These are phyloP conservation scores for Citropsis articulata DNA, from an alignment of 345 rosid species.

Conservation along the genomic window DNA sequence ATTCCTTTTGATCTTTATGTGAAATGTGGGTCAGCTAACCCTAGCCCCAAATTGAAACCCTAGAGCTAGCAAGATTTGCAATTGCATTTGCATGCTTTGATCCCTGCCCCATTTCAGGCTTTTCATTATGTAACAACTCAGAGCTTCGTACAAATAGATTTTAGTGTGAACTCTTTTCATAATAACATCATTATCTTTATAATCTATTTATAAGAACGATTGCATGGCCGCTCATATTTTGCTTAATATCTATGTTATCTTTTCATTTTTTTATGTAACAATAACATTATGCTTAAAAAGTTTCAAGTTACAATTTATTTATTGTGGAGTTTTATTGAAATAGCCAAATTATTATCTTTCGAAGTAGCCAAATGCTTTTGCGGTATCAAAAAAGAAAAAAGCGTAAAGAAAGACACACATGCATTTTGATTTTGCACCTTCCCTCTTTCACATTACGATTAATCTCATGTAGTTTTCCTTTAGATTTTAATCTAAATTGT, in stretches of 20 bases:
- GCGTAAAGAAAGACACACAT: background rate
- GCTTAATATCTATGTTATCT: background rate
- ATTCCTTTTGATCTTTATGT: conserved; percentile 5
- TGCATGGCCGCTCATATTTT: background rate
- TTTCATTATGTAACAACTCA: conserved; percentile 9
- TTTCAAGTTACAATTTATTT: no score
- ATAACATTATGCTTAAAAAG: no score
- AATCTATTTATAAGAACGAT: no score
- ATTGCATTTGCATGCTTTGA: conserved; percentile 7
- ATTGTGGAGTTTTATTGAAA: background rate
- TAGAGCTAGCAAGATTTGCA: conserved; percentile 12
- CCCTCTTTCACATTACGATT: background rate
- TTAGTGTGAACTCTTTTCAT: background rate
- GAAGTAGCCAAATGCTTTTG: background rate
- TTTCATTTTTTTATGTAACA: no score
- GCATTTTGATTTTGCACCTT: background rate
- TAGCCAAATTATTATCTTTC: background rate
- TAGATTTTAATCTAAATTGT: no score
- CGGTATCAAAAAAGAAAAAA: background rate
- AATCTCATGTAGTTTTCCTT: background rate
- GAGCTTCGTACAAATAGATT: background rate
- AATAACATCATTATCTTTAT: background rate
- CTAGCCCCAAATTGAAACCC: conserved; percentile 21
- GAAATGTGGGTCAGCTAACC: conserved; percentile 21
- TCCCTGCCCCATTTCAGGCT: background rate